Conservation (phyloP, 805 yeast genomes). For the Candida railenensis region DNA sequence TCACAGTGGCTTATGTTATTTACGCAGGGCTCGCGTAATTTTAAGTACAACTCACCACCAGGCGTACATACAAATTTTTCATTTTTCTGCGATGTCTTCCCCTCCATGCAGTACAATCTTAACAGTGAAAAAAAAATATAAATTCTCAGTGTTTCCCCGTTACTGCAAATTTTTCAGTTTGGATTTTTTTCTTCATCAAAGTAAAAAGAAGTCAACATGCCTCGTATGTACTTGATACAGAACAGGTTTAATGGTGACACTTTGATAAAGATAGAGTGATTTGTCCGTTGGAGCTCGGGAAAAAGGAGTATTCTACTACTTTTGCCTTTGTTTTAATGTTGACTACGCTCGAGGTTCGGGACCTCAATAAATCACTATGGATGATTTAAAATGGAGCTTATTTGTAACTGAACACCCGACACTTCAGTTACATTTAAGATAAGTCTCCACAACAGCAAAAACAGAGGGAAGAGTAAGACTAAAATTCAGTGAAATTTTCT, state of each 20-base stretch:
- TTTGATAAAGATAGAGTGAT: slow-evolving; percentile 1
- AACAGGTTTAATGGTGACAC: neutral
- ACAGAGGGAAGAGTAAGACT: neutral
- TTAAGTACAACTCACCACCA: neutral
- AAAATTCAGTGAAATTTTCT: neutral
- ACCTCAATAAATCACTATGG: slow-evolving; percentile 46
- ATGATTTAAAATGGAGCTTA: slow-evolving; percentile 16
- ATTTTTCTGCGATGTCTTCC: neutral
- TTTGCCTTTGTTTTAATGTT: slow-evolving; percentile 2
- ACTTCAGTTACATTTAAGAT: slow-evolving; percentile 60
- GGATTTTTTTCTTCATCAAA: slow-evolving; percentile 11
- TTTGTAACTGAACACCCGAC: slow-evolving; percentile 81
- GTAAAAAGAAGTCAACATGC: slow-evolving; percentile 47
- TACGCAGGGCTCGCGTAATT: neutral
- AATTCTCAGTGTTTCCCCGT: neutral
- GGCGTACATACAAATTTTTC: neutral
- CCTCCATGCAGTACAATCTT: neutral
- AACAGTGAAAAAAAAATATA: neutral
- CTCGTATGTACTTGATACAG: slow-evolving; percentile 49
- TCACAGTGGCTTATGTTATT: neutral
- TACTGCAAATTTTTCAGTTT: slow-evolving; percentile 1
- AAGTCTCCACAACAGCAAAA: slow-evolving; percentile 1
- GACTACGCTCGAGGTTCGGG: slow-evolving; percentile 62
- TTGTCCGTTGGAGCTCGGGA: slow-evolving; percentile 3
- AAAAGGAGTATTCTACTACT: no score